Conservation (phyloP, 129 eudicot genomes). For the Helianthus tuberosus region DNA sequence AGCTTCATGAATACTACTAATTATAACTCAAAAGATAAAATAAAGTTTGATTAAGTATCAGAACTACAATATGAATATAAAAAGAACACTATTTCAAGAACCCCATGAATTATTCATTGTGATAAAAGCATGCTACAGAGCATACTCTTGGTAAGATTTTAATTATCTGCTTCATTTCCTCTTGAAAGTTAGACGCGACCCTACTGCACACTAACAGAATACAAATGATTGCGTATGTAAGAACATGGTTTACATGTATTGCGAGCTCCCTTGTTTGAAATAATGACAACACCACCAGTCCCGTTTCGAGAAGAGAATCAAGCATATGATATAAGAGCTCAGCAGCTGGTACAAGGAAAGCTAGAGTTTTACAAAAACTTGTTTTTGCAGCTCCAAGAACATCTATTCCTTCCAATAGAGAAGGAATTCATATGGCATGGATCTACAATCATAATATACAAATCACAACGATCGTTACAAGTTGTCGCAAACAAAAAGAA, state of each 20-base stretch:
- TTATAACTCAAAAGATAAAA: no score
- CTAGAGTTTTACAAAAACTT: conserved; percentile 95
- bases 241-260: conserved; percentile 59
- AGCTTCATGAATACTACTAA: no score
- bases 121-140: background rate
- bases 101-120: no score
- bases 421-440: conserved; percentile 82
- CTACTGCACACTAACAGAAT: no score
- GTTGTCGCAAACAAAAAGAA: no score
- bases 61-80: no score
- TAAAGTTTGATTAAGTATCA: no score
- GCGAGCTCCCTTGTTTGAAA: conserved; percentile 97
- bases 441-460: conserved; percentile 43
- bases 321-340: conserved; percentile 56
- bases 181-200: conserved; percentile 52
- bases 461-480: no score
- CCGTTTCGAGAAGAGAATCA: conserved; percentile 85
- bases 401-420: conserved; percentile 79
- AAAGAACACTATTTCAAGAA: no score
- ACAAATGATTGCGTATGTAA: no score
- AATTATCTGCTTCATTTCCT: conserved; percentile 84
- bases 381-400: conserved; percentile 96
- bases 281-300: conserved; percentile 74
- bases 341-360: conserved; percentile 85
- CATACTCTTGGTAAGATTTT: conserved; percentile 84